Percentiles rank a stretch among this genome's conserved stretches.
Evolutionary conservation across 345 rosid genomes (phyloP).

Genomic region (Crucihimalaya himalaica): DNA sequence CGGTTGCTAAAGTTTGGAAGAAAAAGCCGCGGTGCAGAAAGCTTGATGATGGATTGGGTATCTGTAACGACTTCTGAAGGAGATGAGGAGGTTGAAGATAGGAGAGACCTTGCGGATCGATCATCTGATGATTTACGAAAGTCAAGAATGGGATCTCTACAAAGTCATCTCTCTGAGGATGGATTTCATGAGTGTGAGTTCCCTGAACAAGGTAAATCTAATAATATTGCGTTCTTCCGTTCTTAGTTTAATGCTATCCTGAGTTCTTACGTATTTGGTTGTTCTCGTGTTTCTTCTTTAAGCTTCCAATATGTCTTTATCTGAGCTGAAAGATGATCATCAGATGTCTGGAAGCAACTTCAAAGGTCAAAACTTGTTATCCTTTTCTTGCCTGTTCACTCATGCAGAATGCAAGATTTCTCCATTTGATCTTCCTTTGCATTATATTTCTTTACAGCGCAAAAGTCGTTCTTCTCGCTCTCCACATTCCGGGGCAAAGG

Average conservation of each 20-base stretch:
- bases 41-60: constrained; percentile 68
- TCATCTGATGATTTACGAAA: constrained; percentile 84
- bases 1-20: constrained; percentile 84
- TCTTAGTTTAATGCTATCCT: constrained; percentile 2
- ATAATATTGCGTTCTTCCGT: not conserved
- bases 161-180: constrained; percentile 51
- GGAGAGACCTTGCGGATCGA: constrained; percentile 66
- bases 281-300: constrained; percentile 43
- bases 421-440: not conserved
- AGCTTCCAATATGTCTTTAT: constrained; percentile 62
- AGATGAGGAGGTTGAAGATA: constrained; percentile 90
- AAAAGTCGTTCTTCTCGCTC: constrained; percentile 79
- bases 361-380: constrained; percentile 54
- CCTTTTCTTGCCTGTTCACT: not conserved
- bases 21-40: constrained; percentile 75
- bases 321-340: constrained; percentile 75
- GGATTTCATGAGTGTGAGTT: constrained; percentile 67
- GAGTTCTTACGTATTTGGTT: constrained; percentile 24
- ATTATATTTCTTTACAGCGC: constrained; percentile 53
- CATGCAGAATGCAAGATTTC: not conserved
- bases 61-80: constrained; percentile 94
- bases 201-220: constrained; percentile 67
- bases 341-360: constrained; percentile 78
- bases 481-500: constrained; percentile 83
- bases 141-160: constrained; percentile 83